A percentile compares a stretch with the other conserved stretches of the same genome.
These are phyloP conservation scores for Sporodiniella umbellata DNA, from an alignment of 371 early-diverging fungal species.

Conservation along the genomic window DNA sequence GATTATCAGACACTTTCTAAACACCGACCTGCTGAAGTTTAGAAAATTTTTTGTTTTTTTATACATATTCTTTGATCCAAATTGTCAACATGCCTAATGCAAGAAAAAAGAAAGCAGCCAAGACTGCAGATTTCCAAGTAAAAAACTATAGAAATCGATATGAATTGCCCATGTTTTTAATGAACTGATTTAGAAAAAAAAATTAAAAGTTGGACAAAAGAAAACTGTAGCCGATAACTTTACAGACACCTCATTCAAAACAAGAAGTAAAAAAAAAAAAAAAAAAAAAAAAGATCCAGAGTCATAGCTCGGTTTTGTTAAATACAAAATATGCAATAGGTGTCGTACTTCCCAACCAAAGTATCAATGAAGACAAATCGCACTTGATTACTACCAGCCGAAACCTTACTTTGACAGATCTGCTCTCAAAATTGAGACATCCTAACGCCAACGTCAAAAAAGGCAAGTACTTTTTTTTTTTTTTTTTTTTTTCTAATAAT, in stretches of 20 bases:
- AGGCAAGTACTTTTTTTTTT: constrained; percentile 34
- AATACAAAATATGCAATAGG: too few species aligned
- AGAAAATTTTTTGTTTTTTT: background rate
- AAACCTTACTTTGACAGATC: constrained; percentile 71
- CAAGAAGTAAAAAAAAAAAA: constrained; percentile 55
- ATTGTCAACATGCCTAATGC: constrained; percentile 34
- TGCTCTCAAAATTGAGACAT: constrained; percentile 73
- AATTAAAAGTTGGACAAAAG: constrained; percentile 90
- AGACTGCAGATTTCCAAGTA: constrained; percentile 81
- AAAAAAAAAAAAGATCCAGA: background rate
- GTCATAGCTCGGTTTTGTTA: too few species aligned
- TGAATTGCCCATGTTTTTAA: too few species aligned
- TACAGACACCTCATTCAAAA: constrained; percentile 84
- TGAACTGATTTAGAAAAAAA: constrained; percentile 66
- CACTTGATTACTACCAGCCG: constrained; percentile 65
- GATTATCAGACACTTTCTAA: too few species aligned
- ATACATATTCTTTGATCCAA: too few species aligned
- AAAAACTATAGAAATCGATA: background rate
- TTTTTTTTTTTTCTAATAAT: too few species aligned
- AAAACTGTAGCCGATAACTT: constrained; percentile 74
- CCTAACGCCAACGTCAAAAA: constrained; percentile 74
- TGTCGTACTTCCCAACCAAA: constrained; percentile 74
- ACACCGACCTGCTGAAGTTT: too few species aligned
- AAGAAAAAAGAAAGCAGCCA: constrained; percentile 70
- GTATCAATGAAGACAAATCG: constrained; percentile 72